These are phyloP conservation scores for Metschnikowia shivogae DNA, from an alignment of 805 yeast genomes.

Conservation along the genomic window DNA sequence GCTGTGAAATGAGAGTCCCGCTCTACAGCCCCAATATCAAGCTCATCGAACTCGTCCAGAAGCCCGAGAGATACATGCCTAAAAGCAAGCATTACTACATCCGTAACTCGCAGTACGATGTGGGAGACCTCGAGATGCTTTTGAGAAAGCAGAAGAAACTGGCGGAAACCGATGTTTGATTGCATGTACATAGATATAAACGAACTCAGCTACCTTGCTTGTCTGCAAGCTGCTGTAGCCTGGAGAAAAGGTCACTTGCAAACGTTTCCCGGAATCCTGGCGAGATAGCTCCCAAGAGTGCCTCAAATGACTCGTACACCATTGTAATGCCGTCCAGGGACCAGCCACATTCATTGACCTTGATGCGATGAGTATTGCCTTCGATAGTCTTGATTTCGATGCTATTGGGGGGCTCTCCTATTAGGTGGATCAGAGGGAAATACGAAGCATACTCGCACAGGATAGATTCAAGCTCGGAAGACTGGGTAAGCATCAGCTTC, in stretches of 20 bases:
- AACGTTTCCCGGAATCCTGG: conserved; percentile 13
- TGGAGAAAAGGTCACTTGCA: conserved; percentile 10
- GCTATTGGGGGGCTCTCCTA: not conserved
- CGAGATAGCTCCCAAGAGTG: conserved; percentile 13
- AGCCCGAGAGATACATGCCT: conserved; percentile 64
- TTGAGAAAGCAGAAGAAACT: conserved; percentile 19
- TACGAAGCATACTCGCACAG: conserved; percentile 12
- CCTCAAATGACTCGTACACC: conserved; percentile 16
- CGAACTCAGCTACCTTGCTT: not conserved
- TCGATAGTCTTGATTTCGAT: conserved; percentile 12
- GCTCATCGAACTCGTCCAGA: conserved; percentile 71
- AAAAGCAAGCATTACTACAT: conserved; percentile 89
- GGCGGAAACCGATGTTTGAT: not conserved
- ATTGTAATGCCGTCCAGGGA: not conserved
- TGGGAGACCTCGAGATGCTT: conserved; percentile 54
- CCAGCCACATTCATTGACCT: conserved; percentile 15
- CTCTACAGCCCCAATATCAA: conserved; percentile 75
- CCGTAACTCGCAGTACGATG: conserved; percentile 69
- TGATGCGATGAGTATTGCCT: conserved; percentile 1
- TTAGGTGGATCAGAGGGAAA: conserved; percentile 7
- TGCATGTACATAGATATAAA: conserved; percentile 2
- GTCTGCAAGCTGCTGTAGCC: conserved; percentile 8
- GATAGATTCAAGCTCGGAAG: conserved; percentile 2
- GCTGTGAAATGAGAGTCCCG: conserved; percentile 80
- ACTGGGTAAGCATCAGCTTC: not conserved